Conservation (phyloP, 345 rosid genomes). For the Citrus unshiu region DNA sequence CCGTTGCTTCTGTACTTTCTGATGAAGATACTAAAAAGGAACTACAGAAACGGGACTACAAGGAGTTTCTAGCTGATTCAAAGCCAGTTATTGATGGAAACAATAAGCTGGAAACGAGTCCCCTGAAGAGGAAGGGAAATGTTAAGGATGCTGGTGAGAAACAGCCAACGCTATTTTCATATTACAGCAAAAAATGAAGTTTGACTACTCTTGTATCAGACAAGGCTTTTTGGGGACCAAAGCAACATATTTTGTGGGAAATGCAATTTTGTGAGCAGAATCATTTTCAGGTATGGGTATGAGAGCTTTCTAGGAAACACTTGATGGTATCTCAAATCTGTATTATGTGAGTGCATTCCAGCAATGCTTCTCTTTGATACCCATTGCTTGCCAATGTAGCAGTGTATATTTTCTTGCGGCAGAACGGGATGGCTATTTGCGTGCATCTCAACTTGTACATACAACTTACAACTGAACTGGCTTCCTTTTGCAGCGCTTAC, state of each 20-base stretch:
- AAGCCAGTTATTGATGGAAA: slow-evolving; percentile 21
- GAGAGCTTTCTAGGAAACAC: not conserved
- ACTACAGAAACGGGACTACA: slow-evolving; percentile 42
- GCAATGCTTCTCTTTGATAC: not conserved
- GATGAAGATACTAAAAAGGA: slow-evolving; percentile 21
- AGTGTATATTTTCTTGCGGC: not conserved
- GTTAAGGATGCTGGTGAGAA: slow-evolving; percentile 37
- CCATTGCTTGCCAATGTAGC: not conserved
- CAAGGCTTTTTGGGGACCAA: not conserved
- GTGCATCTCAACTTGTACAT: not conserved
- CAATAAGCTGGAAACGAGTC: slow-evolving; percentile 15
- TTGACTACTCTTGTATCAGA: not conserved
- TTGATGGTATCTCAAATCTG: not conserved
- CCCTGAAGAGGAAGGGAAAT: slow-evolving; percentile 43
- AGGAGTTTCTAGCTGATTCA: slow-evolving; percentile 28
- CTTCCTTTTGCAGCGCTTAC: not conserved
- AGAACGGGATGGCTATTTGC: not conserved
- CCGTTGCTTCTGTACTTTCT: not conserved
- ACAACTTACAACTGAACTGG: not conserved
- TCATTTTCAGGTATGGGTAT: not conserved
- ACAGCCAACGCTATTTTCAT: slow-evolving; percentile 61
- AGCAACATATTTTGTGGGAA: not conserved
- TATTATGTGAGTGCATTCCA: not conserved
- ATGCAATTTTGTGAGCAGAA: not conserved
- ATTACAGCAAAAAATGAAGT: slow-evolving; percentile 44